A percentile compares a stretch with the other conserved stretches of the same genome.
Conservation (phyloP, 192 early-diverging fungal genomes). For the Gigaspora rosea region DNA sequence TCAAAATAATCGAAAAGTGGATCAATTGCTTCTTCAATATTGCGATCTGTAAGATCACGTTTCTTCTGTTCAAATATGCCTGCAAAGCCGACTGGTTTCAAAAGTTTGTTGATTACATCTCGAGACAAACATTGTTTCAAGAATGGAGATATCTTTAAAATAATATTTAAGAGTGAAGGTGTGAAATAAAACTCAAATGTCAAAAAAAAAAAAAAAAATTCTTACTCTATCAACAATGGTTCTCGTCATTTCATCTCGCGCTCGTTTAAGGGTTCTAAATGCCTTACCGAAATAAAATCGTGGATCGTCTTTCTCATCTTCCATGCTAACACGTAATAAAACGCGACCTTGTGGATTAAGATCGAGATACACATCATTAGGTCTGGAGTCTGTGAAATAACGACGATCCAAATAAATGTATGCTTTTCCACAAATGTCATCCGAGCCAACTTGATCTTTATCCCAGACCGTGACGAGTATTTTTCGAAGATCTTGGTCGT, state of each 20-base stretch:
- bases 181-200: not conserved
- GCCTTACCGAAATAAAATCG: conserved; percentile 82
- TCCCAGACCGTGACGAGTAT: conserved; percentile 51
- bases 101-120: conserved; percentile 58
- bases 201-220: not conserved
- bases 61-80: conserved; percentile 38
- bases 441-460: conserved; percentile 54
- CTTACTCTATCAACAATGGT: conserved; percentile 69
- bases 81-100: conserved; percentile 34
- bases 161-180: not conserved
- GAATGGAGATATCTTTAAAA: conserved; percentile 58
- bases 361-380: conserved; percentile 70
- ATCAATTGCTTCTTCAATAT: conserved; percentile 67
- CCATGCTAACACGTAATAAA: conserved; percentile 71
- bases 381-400: conserved; percentile 60
- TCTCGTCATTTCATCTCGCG: conserved; percentile 67
- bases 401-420: conserved; percentile 60
- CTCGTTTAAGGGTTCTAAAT: conserved; percentile 69
- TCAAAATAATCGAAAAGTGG: conserved; percentile 79
- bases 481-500: conserved; percentile 31
- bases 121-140: conserved; percentile 65
- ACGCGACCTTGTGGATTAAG: conserved; percentile 68
- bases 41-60: conserved; percentile 37
- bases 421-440: conserved; percentile 63
- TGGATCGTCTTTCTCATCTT: conserved; percentile 77